Evolutionary conservation across 805 yeast genomes (phyloP).

Genomic region (Wickerhamomyces rabaulensis): DNA sequence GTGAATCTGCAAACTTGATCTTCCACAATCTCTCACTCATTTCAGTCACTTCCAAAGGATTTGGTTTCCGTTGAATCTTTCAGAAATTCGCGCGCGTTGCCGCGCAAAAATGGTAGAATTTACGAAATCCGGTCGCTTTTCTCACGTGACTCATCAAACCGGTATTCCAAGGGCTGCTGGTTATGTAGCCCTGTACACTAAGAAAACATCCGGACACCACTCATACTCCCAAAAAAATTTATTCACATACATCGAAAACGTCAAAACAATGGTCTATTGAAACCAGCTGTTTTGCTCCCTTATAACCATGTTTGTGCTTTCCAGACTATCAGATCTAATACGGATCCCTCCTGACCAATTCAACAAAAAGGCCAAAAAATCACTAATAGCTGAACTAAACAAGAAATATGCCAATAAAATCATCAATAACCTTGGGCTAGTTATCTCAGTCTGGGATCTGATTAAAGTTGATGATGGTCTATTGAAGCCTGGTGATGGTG

Average conservation of each 20-base stretch:
- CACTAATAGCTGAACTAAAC: constrained; percentile 76
- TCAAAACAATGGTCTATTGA: not conserved
- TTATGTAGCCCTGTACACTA: not conserved
- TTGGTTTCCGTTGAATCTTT: no score
- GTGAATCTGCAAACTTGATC: no score
- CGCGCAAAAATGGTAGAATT: no score
- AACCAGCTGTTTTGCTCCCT: not conserved
- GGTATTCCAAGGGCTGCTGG: no score
- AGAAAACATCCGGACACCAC: no score
- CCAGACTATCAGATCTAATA: constrained; percentile 77
- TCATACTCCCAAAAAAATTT: not conserved
- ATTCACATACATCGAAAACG: not conserved
- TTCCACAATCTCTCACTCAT: no score
- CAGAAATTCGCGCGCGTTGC: no score
- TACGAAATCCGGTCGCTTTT: no score
- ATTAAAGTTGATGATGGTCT: constrained; percentile 81
- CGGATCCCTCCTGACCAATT: constrained; percentile 86
- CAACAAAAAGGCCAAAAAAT: constrained; percentile 61
- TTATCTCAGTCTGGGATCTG: constrained; percentile 80
- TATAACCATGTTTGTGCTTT: constrained; percentile 69
- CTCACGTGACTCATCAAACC: no score
- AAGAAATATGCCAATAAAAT: constrained; percentile 83
- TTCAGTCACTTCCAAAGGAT: no score
- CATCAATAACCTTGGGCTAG: constrained; percentile 78
- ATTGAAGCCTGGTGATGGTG: constrained; percentile 92